Percentiles rank a stretch among this genome's conserved stretches.
These are phyloP conservation scores for Aspergillus conjunctus DNA, from an alignment of 495 filamentous ascomycete species.

Conservation along the genomic window DNA sequence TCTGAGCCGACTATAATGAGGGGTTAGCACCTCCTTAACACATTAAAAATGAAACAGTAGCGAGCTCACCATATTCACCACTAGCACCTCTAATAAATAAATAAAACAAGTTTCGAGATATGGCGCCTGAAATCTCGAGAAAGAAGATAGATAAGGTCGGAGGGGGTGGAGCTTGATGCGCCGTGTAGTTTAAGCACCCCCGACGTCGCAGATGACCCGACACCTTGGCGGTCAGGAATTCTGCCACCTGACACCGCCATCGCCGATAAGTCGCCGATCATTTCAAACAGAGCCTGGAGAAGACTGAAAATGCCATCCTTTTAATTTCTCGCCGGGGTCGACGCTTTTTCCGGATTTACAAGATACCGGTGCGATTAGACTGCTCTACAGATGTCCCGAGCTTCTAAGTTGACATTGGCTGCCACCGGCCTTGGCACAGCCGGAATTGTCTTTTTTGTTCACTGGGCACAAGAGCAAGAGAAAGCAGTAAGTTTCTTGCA, in stretches of 20 bases:
- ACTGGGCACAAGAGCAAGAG: constrained; percentile 83
- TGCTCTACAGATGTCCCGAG: constrained; percentile 71
- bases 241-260: constrained; percentile 39
- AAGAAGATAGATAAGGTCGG: constrained; percentile 24
- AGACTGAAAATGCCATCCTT: constrained; percentile 1
- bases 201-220: constrained; percentile 41
- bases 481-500: constrained; percentile 63
- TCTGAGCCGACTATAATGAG: constrained; percentile 82
- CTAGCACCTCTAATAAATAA: constrained; percentile 16
- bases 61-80: constrained; percentile 43
- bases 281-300: constrained; percentile 24
- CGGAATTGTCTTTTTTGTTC: constrained; percentile 81
- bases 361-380: constrained; percentile 3
- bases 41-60: not conserved
- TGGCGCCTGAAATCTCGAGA: constrained; percentile 1
- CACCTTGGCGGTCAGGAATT: constrained; percentile 41
- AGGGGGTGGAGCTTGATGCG: constrained; percentile 39
- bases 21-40: constrained; percentile 30
- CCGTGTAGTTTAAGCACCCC: constrained; percentile 27
- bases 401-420: constrained; percentile 82
- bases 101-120: not conserved
- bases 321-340: constrained; percentile 2
- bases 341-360: constrained; percentile 1
- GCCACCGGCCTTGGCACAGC: constrained; percentile 74
- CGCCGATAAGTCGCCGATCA: constrained; percentile 35